phyloP scores from a whole-genome alignment of 2,329 filamentous ascomycete genomes.

The Pestalotiopsis sp. region DNA sequence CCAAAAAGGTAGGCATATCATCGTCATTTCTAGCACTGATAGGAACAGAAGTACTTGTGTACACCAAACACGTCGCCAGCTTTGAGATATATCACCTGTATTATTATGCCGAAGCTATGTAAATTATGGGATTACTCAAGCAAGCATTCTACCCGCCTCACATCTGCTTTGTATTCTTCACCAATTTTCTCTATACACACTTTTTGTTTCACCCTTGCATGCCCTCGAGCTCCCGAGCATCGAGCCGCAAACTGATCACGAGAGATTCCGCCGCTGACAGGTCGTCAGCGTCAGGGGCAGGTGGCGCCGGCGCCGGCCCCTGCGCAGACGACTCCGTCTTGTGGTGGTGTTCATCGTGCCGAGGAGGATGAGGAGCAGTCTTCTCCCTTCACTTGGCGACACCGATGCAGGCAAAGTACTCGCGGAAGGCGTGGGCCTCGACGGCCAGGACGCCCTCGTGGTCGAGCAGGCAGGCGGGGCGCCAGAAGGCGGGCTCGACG shows the following conservation, averaged over 20 bases:
- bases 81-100: neutral
- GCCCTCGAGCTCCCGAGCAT: neutral
- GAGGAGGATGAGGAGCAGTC: neutral
- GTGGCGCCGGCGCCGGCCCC: neutral
- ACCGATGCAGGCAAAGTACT: constrained; percentile 36
- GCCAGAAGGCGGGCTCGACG: constrained; percentile 39
- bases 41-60: neutral
- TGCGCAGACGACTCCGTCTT: neutral
- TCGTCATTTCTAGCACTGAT: neutral
- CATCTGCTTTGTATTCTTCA: neutral
- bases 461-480: constrained; percentile 38
- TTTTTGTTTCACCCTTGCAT: neutral
- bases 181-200: neutral
- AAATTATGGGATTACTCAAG: neutral
- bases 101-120: neutral
- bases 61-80: neutral
- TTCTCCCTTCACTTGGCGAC: constrained; percentile 25
- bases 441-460: constrained; percentile 39
- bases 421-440: constrained; percentile 38
- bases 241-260: neutral
- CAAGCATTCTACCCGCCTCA: neutral
- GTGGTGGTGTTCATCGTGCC: neutral
- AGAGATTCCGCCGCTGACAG: neutral
- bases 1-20: too few species aligned
- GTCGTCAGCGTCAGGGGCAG: neutral